Percentiles rank a stretch among this genome's conserved stretches.
These are phyloP conservation scores for Aspergillus transmontanensis DNA, from an alignment of 2,329 filamentous ascomycete genomes.

Conservation along the genomic window DNA sequence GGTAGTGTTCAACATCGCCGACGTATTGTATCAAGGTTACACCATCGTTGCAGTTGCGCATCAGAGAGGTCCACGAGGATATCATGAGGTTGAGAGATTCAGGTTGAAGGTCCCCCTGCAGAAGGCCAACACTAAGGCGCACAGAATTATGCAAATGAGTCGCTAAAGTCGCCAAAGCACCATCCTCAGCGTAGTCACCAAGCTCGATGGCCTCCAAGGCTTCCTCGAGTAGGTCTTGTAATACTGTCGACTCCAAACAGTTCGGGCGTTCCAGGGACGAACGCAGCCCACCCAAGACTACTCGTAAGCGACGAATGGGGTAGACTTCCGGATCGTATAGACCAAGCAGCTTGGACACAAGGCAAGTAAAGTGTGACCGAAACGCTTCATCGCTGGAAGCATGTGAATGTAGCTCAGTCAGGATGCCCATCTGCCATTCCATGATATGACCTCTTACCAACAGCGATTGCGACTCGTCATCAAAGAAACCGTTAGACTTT, in stretches of 20 bases:
- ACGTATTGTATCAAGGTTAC: constrained; percentile 47
- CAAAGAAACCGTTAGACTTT: constrained; percentile 31
- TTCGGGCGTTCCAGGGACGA: constrained; percentile 36
- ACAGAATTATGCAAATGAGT: constrained; percentile 38
- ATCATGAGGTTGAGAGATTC: constrained; percentile 33
- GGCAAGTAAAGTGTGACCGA: constrained; percentile 27
- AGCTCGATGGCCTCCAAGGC: constrained; percentile 23
- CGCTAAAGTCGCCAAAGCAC: constrained; percentile 27
- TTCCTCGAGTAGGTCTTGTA: constrained; percentile 31
- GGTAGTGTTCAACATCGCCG: constrained; percentile 53
- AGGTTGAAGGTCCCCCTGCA: constrained; percentile 31
- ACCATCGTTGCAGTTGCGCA: constrained; percentile 47
- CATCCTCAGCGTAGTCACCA: constrained; percentile 28
- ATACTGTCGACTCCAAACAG: constrained; percentile 29
- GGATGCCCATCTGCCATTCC: constrained; percentile 42
- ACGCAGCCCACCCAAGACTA: constrained; percentile 38
- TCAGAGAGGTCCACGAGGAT: constrained; percentile 43
- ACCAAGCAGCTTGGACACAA: constrained; percentile 36
- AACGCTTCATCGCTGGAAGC: constrained; percentile 32
- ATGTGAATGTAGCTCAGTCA: constrained; percentile 34
- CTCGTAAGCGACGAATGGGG: constrained; percentile 42
- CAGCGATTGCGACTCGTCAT: constrained; percentile 31
- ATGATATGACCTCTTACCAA: constrained; percentile 34
- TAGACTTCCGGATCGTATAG: constrained; percentile 34
- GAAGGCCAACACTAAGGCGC: constrained; percentile 37